These are phyloP conservation scores for Diaporthe sp. DNA, from an alignment of 2,329 filamentous ascomycete species.

Conservation along the genomic window DNA sequence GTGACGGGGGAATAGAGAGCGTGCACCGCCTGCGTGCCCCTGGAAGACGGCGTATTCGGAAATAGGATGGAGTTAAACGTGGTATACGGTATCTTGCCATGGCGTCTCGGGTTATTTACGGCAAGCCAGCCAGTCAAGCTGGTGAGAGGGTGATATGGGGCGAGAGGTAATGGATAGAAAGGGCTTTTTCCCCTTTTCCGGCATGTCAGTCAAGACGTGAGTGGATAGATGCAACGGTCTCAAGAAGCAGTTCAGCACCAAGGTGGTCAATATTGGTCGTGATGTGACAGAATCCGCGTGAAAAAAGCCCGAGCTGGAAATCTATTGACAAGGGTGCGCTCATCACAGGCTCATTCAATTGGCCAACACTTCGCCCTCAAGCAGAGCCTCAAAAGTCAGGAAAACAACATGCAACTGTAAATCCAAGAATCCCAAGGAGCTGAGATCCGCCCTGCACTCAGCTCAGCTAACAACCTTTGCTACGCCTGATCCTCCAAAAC, in stretches of 20 bases:
- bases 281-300: constrained; percentile 10
- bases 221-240: constrained; percentile 22
- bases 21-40: background rate
- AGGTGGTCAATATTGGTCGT: background rate
- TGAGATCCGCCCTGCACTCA: constrained; percentile 16
- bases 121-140: background rate
- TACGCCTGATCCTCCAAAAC: constrained; percentile 27
- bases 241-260: background rate
- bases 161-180: constrained; percentile 15
- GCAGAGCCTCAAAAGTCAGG: background rate
- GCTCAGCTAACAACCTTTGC: constrained; percentile 15
- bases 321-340: constrained; percentile 21
- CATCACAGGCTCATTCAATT: constrained; percentile 24
- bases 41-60: constrained; percentile 1
- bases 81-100: constrained; percentile 8
- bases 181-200: background rate
- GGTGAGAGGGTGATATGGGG: background rate
- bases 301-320: constrained; percentile 12
- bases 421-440: constrained; percentile 9
- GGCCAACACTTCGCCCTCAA: constrained; percentile 21
- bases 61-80: background rate
- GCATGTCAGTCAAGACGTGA: constrained; percentile 19
- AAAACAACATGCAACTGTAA: background rate
- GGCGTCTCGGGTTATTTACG: constrained; percentile 22
- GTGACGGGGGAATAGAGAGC: background rate